These are phyloP conservation scores for Torulaspora indica DNA, from an alignment of 805 yeast genomes.

Conservation along the genomic window DNA sequence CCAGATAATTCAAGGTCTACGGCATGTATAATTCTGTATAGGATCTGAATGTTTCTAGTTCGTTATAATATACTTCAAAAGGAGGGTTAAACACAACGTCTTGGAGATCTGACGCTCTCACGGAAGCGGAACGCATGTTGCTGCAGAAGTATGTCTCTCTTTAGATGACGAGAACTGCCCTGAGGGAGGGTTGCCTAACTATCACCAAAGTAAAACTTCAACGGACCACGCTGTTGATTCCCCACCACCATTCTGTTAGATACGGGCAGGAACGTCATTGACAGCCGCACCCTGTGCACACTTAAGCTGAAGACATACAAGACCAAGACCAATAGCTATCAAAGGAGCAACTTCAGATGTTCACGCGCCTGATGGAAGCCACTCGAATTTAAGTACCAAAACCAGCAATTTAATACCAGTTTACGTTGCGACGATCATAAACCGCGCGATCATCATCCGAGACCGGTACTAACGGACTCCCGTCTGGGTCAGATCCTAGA, in stretches of 20 bases:
- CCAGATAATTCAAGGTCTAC: slow-evolving; percentile 4
- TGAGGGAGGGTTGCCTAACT: neutral
- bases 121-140: too few relatives aligned
- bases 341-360: neutral
- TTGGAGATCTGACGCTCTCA: too few relatives aligned
- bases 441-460: neutral
- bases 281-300: too few relatives aligned
- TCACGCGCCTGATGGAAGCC: neutral
- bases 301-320: neutral
- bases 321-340: neutral
- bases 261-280: too few relatives aligned
- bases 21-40: slow-evolving; percentile 5
- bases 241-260: too few relatives aligned
- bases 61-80: slow-evolving; percentile 11
- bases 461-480: neutral
- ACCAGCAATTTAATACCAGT: neutral
- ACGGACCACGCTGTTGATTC: too few relatives aligned
- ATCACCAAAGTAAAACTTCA: too few relatives aligned
- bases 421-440: neutral
- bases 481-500: neutral
- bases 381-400: too few relatives aligned
- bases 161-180: neutral
- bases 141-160: too few relatives aligned
- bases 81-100: neutral
- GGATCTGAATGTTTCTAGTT: slow-evolving; percentile 25